Base-by-base conservation (phyloP, 768 basidiomycete genomes). In the Suillus placidus region DNA sequence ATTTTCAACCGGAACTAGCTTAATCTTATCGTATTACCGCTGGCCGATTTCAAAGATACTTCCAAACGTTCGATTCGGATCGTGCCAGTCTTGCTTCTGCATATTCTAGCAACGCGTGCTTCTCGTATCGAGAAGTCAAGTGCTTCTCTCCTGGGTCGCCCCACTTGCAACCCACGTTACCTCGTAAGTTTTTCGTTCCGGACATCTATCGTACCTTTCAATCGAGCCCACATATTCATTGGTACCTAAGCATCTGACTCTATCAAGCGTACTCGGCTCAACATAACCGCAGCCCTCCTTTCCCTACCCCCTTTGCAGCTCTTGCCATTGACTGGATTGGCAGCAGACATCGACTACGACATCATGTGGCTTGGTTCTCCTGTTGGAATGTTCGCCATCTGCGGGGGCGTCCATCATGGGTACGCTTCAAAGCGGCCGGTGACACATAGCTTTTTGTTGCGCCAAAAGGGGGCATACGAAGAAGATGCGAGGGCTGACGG, bases 71-170 rank as follows among this genome's bases (percentile, higher is more conserved):
- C 60, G 76, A 77, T 61, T 42, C 54, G 20, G 76, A 79, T 57
- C 76, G 76, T 42, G 70, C 72, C 52, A 72, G 70, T 61, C 76
- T 77, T 60, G 76, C 76, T 38, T 73, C 77, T 45, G 76, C 76
- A 18, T 77, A 77, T 57, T 71, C 70, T 55, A 64, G 69, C 42
- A 67, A 69, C 8, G 74, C 75, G n/a, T 74, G 74, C 49, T 78
- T 79, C 32, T 72, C 70, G 49, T 79, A 71, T 64, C 72, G 74
- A 63, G 65, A 60, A 34, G 70, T 76, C 49, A 60, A 64, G 52
- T 66, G 56, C 58, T 51, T 45, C 35, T 38, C 61, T 60, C 54
- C 34, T 35, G 32, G 32, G 54, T 55, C 12, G 34, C 37, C 23
- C 32, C 54, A 55, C 20, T 55, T 55, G n/a, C 13, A 60, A 66